Base-by-base conservation (phyloP, 345 rosid species). In the Pseudoturritis turrita region DNA sequence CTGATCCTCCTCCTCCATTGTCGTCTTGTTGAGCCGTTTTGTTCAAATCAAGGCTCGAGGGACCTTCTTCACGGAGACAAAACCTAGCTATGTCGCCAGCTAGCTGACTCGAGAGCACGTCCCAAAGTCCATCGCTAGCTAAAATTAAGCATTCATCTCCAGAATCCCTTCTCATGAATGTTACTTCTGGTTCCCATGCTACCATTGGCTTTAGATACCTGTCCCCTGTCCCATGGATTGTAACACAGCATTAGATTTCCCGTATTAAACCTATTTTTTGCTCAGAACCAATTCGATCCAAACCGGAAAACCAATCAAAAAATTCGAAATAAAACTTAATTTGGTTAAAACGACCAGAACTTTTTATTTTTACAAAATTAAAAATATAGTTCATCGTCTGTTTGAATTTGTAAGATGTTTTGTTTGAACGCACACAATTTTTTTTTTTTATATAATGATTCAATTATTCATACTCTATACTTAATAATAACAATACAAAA, bases 101-200 rank as follows among this genome's bases (percentile, higher is more conserved):
- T 86, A 88, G 28, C 22, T 89, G 87, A 9, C 68, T 81, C 2
- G 90, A 80, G 56, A 89, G 50, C 18, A 89, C 92, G 49, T 92
- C 96, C 96, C 98, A 89, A 60, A 92, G 68, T 18, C 92, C 96
- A 73, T 89, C 96, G 26, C 89, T 88, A 0, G 92, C 96, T 25
- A 87, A 71, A 28, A 92, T 85, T 62, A 92, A 72, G 66, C 90
- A 92, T 9, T 89, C 92, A 8, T 89, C 92, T 26, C 78, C 85
- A 0, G 71, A n/a, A 26, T 85, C 86, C 66, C 92, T 83, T 36
- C 67, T 78, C 7, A 76, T 79, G 37, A 82, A 74, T 5, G 85
- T 82, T 19, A 88, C 76, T 74, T 88, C 89, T 0, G 95, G 92
- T 70, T 86, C 92, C 58, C 91, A 76, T 57, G 74, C 77, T 22